Base-by-base conservation (phyloP, 495 filamentous ascomycete genomes). In the Tuber umbilicatum region DNA sequence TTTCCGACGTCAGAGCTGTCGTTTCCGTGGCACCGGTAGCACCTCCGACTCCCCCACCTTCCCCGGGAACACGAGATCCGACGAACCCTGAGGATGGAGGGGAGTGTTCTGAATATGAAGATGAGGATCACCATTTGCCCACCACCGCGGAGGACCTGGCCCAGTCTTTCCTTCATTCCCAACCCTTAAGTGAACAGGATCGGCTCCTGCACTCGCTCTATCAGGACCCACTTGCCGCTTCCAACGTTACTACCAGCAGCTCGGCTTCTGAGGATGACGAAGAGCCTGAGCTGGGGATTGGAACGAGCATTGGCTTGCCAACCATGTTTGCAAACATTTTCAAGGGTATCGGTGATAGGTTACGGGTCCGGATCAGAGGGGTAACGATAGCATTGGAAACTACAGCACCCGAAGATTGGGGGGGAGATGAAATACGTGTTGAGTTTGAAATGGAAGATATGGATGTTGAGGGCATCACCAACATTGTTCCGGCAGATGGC, bases 61-160 rank as follows among this genome's bases (percentile, higher is more conserved):
- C 71, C 9, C 72, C 77, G 35, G 39, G 41, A 3, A 19, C 27
- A 21, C 40, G 55, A 16, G 68, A 47, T 38, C 43, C 42, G 10
- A 47, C 64, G 21, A 41, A n/a, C 27, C 12, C n/a, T 31, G 55
- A 31, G n/a, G 72, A 80, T 70, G 60, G 75, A 75, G 73, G 82
- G 68, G 74, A 76, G 70, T 77, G 83, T 43, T 64, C 55, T 2
- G 55, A 64, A 64, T 31, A 64, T 5, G 76, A 86, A 74, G 70
- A 76, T 31, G 70, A 38, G n/a, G 75, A 75, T 14, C 76, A 80
- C n/a, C 86, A 87, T 2, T 80, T 86, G 31, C 84, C 97, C 17
- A 92, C 93, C 5, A 93, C 91, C 23, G 89, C 93, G n/a, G 87
- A 90, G 76, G 91, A 94, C 74, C 86, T 98, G 42, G 94, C 94